Evolutionary conservation across 768 basidiomycete species (phyloP).

Genomic region (Phanerochaete sordida): DNA sequence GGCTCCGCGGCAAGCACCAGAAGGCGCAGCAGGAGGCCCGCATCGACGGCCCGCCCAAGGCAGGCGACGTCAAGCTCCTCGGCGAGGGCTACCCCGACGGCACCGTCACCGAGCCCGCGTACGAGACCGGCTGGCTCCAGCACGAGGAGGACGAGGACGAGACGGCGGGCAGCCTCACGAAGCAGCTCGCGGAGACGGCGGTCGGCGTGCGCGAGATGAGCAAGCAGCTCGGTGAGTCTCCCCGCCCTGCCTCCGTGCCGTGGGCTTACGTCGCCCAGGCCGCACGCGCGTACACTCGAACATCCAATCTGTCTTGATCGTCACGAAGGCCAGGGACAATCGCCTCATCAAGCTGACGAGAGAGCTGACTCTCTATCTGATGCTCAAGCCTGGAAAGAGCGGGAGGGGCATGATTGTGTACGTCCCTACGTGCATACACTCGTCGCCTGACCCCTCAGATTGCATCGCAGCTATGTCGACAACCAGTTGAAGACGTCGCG

Average conservation of each 20-base stretch:
- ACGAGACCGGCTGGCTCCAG: slow-evolving; percentile 9
- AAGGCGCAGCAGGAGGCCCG: slow-evolving; percentile 40
- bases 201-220: slow-evolving; percentile 98
- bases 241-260: slow-evolving; percentile 5
- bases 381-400: slow-evolving; percentile 75
- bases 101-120: slow-evolving; percentile 18
- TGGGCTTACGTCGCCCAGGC: slow-evolving; percentile 45
- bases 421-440: slow-evolving; percentile 24
- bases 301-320: slow-evolving; percentile 90
- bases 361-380: slow-evolving; percentile 91
- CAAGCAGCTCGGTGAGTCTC: slow-evolving; percentile 84
- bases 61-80: slow-evolving; percentile 9
- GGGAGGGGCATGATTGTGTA: slow-evolving; percentile 87
- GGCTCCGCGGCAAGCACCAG: slow-evolving; percentile 39
- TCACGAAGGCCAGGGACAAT: slow-evolving; percentile 98
- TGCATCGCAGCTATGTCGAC: slow-evolving; percentile 79
- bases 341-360: slow-evolving; percentile 92
- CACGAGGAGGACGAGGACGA: slow-evolving; percentile 59
- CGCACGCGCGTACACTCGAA: slow-evolving; percentile 88
- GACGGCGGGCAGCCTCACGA: slow-evolving; percentile 76
- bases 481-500: slow-evolving; percentile 83
- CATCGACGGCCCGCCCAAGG: slow-evolving; percentile 42
- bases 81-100: slow-evolving; percentile 21
- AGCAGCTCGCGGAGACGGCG: slow-evolving; percentile 93
- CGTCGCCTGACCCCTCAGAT: neutral